phyloP scores from a whole-genome alignment of 345 rosid species.

The Luvunga scandens region DNA sequence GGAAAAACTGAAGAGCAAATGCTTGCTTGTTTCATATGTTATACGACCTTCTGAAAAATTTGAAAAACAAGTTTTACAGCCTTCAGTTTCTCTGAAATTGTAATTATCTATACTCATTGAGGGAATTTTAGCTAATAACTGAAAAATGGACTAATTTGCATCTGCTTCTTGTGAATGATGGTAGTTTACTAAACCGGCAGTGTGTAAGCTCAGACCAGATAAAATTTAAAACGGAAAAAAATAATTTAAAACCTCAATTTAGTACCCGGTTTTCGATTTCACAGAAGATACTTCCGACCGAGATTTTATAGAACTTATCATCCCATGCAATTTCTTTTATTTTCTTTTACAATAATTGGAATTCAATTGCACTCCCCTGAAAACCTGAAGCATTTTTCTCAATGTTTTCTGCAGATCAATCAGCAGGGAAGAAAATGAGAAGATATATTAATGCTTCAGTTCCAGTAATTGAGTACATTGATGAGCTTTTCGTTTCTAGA shows the following conservation, averaged over 20 bases:
- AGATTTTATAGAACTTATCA: not conserved
- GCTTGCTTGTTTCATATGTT: not conserved
- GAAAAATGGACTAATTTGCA: too few species aligned
- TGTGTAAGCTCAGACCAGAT: too few species aligned
- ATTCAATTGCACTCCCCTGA: not conserved
- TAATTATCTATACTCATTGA: too few species aligned
- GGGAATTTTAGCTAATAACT: too few species aligned
- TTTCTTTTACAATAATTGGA: not conserved
- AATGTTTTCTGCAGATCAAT: constrained; percentile 38
- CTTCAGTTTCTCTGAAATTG: too few species aligned
- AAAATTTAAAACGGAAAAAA: too few species aligned
- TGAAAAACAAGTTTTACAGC: too few species aligned
- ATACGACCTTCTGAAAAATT: too few species aligned
- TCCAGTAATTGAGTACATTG: constrained; percentile 69
- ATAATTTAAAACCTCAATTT: too few species aligned
- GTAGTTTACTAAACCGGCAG: too few species aligned
- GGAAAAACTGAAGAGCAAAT: not conserved
- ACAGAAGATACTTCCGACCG: not conserved
- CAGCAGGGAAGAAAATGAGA: constrained; percentile 80
- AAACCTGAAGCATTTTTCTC: not conserved
- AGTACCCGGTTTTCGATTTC: not conserved
- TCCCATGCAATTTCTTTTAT: too few species aligned
- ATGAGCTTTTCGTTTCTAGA: constrained; percentile 65
- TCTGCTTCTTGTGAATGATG: too few species aligned
- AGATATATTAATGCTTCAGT: constrained; percentile 62